Conservation (phyloP, 495 filamentous ascomycete genomes). For the Aspergillus ostianus region DNA sequence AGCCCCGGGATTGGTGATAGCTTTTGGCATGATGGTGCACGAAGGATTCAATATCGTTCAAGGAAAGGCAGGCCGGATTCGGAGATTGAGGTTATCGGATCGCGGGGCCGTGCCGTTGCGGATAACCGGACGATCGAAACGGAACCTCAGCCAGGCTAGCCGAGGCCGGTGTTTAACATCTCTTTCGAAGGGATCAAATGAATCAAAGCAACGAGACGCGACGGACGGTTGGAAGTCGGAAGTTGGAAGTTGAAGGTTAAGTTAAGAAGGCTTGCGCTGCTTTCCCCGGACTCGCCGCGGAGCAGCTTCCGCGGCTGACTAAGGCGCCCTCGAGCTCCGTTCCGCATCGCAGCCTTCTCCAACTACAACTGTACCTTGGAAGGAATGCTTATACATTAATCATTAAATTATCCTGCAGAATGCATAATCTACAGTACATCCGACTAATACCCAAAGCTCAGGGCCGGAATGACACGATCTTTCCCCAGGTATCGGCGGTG, state of each 20-base stretch:
- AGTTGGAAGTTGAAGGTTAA: not conserved
- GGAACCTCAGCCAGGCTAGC: not conserved
- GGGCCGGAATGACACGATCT: slow-evolving; percentile 51
- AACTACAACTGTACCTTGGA: too few relatives aligned
- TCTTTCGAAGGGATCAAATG: not conserved
- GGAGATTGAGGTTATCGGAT: not conserved
- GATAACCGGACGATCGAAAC: not conserved
- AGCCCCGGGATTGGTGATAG: slow-evolving; percentile 32
- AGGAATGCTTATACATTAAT: too few relatives aligned
- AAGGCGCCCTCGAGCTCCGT: not conserved
- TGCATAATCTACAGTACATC: not conserved
- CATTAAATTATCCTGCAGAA: not conserved
- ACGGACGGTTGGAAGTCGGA: not conserved
- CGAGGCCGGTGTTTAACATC: not conserved
- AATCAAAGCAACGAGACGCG: not conserved
- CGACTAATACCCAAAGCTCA: not conserved
- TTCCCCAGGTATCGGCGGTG: slow-evolving; percentile 56
- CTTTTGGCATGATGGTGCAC: slow-evolving; percentile 34
- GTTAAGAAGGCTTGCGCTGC: not conserved
- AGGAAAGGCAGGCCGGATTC: not conserved
- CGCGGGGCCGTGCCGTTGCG: not conserved
- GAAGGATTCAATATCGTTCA: not conserved
- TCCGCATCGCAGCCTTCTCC: too few relatives aligned
- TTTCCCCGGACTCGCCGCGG: slow-evolving; percentile 11
- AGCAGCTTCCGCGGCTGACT: slow-evolving; percentile 15